Evolutionary conservation across 169 alveolate genomes (phyloP).

Genomic region (Perkinsus chesapeaki): DNA sequence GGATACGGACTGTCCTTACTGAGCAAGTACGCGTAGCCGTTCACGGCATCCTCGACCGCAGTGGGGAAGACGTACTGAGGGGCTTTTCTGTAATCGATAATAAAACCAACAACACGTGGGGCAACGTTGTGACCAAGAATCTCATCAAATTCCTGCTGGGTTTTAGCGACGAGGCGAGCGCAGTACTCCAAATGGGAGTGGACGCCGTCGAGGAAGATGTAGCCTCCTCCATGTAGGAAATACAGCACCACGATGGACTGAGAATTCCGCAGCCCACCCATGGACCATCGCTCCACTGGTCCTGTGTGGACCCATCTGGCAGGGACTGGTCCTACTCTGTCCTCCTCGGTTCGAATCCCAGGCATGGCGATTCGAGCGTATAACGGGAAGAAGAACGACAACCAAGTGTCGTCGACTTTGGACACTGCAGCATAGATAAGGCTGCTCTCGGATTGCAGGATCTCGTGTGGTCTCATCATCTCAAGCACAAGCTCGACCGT

Average conservation of each 20-base stretch:
- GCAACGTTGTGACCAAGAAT: neutral
- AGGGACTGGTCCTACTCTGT: neutral
- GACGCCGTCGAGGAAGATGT: neutral
- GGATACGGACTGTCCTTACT: neutral
- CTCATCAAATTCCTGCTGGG: neutral
- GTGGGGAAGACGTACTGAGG: conserved; percentile 3
- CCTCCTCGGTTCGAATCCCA: conserved; percentile 4
- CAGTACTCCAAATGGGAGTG: neutral
- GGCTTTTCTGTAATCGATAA: neutral
- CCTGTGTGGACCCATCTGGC: neutral
- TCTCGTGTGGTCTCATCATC: neutral
- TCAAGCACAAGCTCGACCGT: neutral
- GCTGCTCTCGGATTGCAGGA: neutral
- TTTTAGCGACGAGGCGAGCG: neutral
- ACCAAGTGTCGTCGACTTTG: neutral
- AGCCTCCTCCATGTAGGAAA: neutral
- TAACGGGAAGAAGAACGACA: neutral
- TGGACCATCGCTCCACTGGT: neutral
- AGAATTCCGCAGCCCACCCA: neutral
- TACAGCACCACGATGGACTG: neutral
- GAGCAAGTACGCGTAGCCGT: neutral
- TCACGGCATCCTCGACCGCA: neutral
- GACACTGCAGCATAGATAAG: neutral
- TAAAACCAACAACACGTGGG: neutral
- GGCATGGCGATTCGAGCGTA: neutral